Base-by-base conservation (phyloP, 306 rosid genomes). In the Abrus precatorius region DNA sequence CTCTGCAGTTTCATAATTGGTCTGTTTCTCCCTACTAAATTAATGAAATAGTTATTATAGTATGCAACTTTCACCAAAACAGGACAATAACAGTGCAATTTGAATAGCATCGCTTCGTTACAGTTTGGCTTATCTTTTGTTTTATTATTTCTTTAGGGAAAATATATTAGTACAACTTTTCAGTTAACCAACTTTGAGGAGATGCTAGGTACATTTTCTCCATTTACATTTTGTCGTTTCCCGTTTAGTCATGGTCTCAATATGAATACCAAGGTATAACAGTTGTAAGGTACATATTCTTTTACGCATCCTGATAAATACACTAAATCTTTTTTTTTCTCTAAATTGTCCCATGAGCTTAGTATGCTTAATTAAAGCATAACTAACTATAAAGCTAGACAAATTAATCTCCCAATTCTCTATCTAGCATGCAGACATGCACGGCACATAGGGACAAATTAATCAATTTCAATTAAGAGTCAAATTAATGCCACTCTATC, bases 1-100 rank as follows among this genome's bases (percentile, higher is more conserved):
- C 74, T 50, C 68, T 63, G 59, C 77, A 72, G 60, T 82, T 57
- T 78, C 88, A 82, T 85, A 69, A 80, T 65, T 82, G 74, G 59
- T 56, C 75, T 65, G 68, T 63, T 63, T 56, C 86, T 48, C 69
- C 44, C 47, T 53, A 29, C 53, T 63, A 63, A 62, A 64, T 52
- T 78, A 81, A 62, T 74, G 77, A 69, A 74, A 71, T 56, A 40
- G 63, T 38, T 61, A 59, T 20, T 12, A 28, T 4, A 11, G 61
- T 80, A 52, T 55, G 67, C 84, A 69, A 73, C 79, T 75, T 70
- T 75, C 76, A 69, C 41, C 6, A 84, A 47, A 80, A 69, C 48
- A 14, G 50, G 56, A 49, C 67, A 80, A 45, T 30, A 36, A 66
- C 43, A 30, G 60, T 75, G 48, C 60, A 20, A 55, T 45, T 53